These are phyloP conservation scores for Phytopythium vexans DNA, from an alignment of 352 stramenopile species.

Conservation along the genomic window DNA sequence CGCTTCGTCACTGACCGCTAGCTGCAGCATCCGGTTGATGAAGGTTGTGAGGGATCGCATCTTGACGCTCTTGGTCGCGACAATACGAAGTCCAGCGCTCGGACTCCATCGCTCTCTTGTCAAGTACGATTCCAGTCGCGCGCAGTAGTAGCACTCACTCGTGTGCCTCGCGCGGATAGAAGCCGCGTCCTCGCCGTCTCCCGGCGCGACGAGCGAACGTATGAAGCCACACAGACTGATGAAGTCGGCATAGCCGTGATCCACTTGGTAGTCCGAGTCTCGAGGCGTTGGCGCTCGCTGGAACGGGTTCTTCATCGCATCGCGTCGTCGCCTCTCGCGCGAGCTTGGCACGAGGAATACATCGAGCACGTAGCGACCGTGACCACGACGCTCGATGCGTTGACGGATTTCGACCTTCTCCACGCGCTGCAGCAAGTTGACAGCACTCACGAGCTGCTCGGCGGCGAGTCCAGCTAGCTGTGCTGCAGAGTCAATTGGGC, in stretches of 20 bases:
- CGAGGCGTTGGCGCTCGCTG: conserved; percentile 6
- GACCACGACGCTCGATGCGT: conserved; percentile 12
- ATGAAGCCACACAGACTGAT: conserved; percentile 6
- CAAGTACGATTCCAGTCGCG: background rate
- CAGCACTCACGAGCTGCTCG: conserved; percentile 1
- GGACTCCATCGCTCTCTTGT: background rate
- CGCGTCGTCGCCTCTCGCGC: background rate
- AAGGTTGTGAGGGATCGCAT: conserved; percentile 3
- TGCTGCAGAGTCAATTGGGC: background rate
- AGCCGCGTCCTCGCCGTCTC: background rate
- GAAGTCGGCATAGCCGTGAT: conserved; percentile 15
- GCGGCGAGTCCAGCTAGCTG: conserved; percentile 1
- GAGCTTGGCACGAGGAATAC: conserved; percentile 4
- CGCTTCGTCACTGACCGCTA: conserved; percentile 1
- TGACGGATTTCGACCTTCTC: conserved; percentile 13
- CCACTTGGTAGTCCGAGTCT: conserved; percentile 14
- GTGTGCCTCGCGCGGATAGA: conserved; percentile 8
- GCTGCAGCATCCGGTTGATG: conserved; percentile 2
- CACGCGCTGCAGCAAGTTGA: conserved; percentile 4
- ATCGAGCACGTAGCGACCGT: conserved; percentile 13
- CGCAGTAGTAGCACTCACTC: conserved; percentile 2
- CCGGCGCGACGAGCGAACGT: background rate
- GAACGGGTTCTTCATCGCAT: background rate
- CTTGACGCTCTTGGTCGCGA: conserved; percentile 3
- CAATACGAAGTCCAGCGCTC: background rate